Base-by-base conservation (phyloP, 2,329 filamentous ascomycete species). In the Ophiostoma ulmi region DNA sequence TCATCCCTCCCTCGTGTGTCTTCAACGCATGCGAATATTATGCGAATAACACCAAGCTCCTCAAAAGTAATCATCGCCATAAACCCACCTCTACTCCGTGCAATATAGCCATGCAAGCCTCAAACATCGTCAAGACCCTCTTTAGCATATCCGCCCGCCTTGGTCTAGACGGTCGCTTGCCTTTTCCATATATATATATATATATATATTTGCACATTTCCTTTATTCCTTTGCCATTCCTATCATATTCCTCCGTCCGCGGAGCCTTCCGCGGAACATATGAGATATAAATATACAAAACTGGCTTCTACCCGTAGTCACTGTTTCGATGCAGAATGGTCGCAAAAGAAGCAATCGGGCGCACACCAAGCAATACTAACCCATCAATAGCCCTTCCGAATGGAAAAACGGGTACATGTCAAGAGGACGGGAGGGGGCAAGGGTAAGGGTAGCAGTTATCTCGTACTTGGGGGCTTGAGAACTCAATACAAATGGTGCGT, bases 281-380 rank as follows among this genome's bases (percentile, higher is more conserved):
- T 6, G 17, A 48, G 44, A 48, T 48, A 48, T 48, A 48, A 48
- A 48, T 58, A n/a, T n/a, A 22, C 52, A 31, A 58, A 58, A 58
- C n/a, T 26, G 22, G 3, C 10, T 26, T 26, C n/a, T 26, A 58
- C 52, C 52, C n/a, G 52, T 58, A 26, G n/a, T 26, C 11, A 11
- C 8, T 58, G 52, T 26, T 26, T 58, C 8, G 22, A 58, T 58
- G n/a, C 22, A 58, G 14, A 58, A 26, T 58, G 13, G 22, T 58
- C 52, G 17, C 4, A 58, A 58, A 58, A 58, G 52, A 58, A 58
- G 52, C 52, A 58, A 58, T 58, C 2, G 22, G 52, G 52, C 52
- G 52, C n/a, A 58, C 52, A 58, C 52, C 39, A 58, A 58, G 52
- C 52, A 58, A 58, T 58, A 58, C 8, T 26, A 26, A 58, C n/a